Base-by-base conservation (phyloP, 306 rosid species). In the Acmispon strigosus region DNA sequence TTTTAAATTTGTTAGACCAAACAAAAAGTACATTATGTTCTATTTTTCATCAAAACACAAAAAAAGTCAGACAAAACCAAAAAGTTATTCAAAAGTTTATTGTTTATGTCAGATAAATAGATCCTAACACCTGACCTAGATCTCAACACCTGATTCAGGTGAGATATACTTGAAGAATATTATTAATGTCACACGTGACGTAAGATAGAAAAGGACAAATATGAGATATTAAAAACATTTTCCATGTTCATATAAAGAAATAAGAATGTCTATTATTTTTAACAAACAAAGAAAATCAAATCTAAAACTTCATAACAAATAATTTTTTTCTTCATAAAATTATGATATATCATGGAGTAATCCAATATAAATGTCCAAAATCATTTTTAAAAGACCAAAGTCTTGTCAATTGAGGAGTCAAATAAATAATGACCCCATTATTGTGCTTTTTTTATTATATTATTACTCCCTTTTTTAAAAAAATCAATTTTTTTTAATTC, bases 151-250 rank as follows among this genome's bases (percentile, higher is more conserved):
- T 61, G n/a, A 32, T 5, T 29, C 1, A 52, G 7, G 6, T 12
- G 1, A 44, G 3, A 27, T 3, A 50, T 6, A 41, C 20, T 0
- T 36, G 0, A 22, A 65, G 0, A 11, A 9, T 41, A 49, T 58
- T 0, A 24, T 20, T 2, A 32, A 8, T 8, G 0, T 24, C 2
- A 39, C 11, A 9, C 11, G 11, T 36, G 32, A 36, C 11, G 11
- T 9, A 1, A 4, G 0, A 6, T 2, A 17, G 0, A 2, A 10
- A 0, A 3, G n/a, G 18, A 32, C 20, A 68, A 55, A 13, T 66
- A 1, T 32, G 0, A 9, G 2, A 11, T 12, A 2, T 5, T 1
- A 0, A 0, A 0, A 8, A n/a, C 0, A 0, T 11, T 0, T 12
- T 0, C 0, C 0, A 0, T 18, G 6, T 66, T 5, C 47, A 3